Conservation (phyloP, 108 stramenopile species). For the Pseudonitzschia multiseries region DNA sequence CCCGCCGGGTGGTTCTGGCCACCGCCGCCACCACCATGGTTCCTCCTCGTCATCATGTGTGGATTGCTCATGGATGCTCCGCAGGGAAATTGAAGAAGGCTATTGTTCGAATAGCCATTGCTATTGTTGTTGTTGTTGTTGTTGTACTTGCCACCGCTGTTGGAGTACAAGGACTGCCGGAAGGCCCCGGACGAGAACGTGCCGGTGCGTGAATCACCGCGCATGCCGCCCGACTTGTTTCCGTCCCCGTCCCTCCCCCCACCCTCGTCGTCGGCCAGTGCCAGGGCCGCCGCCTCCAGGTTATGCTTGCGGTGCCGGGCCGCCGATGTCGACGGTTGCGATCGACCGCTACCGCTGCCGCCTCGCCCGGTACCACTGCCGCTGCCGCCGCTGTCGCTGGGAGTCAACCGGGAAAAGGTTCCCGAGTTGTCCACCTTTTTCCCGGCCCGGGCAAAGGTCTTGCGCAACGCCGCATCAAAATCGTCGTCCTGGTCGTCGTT, state of each 20-base stretch:
- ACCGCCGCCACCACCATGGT: not conserved
- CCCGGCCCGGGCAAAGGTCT: conserved; percentile 20
- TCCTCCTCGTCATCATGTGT: not conserved
- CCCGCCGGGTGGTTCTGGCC: not conserved
- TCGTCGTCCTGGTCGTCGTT: conserved; percentile 6
- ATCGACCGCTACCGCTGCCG: not conserved
- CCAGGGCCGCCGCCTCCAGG: conserved; percentile 49
- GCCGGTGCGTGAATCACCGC: not conserved
- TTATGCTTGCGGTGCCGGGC: conserved; percentile 23
- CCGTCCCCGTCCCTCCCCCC: not conserved
- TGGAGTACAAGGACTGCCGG: not conserved
- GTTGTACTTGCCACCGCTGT: not conserved
- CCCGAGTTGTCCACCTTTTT: conserved; percentile 28
- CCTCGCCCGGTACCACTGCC: too few relatives aligned
- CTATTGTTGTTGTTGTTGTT: not conserved
- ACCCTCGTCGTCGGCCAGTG: conserved; percentile 27
- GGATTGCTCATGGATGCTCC: conserved; percentile 3
- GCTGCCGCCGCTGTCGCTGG: not conserved
- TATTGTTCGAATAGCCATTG: too few relatives aligned
- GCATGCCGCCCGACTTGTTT: not conserved
- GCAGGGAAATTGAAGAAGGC: conserved; percentile 1
- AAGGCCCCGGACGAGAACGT: not conserved
- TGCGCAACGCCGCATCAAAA: not conserved
- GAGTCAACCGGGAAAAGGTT: conserved; percentile 26
- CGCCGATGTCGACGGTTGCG: not conserved